Evolutionary conservation across 257 asterid genomes (phyloP).

Genomic region (Perilla frutescens): DNA sequence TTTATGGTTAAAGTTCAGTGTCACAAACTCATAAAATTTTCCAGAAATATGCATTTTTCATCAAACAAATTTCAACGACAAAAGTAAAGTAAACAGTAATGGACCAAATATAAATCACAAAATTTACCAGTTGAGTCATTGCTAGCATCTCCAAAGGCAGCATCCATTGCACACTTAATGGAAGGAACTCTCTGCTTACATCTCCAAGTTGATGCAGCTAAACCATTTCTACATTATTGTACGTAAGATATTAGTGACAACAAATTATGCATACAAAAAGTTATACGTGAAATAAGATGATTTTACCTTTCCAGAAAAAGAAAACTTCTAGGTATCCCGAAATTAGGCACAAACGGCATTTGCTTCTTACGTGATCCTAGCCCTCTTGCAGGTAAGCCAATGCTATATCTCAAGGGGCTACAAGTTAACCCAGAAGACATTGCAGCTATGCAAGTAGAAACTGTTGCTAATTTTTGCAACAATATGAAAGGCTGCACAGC

Average conservation of each 20-base stretch:
- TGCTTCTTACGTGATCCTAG: slow-evolving; percentile 47
- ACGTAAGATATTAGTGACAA: slow-evolving; percentile 29
- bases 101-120: not conserved
- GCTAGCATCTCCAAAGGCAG: slow-evolving; percentile 71
- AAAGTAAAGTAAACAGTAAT: not conserved
- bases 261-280: slow-evolving; percentile 6
- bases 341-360: slow-evolving; percentile 39
- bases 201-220: slow-evolving; percentile 52
- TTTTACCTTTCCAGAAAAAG: slow-evolving; percentile 49
- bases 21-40: not conserved
- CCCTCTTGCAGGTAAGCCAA: slow-evolving; percentile 53
- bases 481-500: slow-evolving; percentile 39
- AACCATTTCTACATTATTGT: slow-evolving; percentile 46
- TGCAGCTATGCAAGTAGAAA: slow-evolving; percentile 40
- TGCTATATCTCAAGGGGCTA: slow-evolving; percentile 59
- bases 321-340: slow-evolving; percentile 43
- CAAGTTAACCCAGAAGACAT: slow-evolving; percentile 69
- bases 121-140: slow-evolving; percentile 70
- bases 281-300: slow-evolving; percentile 8
- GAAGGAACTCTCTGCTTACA: slow-evolving; percentile 41
- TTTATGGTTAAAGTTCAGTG: not conserved
- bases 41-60: not conserved
- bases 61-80: not conserved
- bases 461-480: slow-evolving; percentile 29
- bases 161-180: slow-evolving; percentile 81